phyloP scores from a whole-genome alignment of 2,329 filamentous ascomycete species.

The Sporothrix phasma region DNA sequence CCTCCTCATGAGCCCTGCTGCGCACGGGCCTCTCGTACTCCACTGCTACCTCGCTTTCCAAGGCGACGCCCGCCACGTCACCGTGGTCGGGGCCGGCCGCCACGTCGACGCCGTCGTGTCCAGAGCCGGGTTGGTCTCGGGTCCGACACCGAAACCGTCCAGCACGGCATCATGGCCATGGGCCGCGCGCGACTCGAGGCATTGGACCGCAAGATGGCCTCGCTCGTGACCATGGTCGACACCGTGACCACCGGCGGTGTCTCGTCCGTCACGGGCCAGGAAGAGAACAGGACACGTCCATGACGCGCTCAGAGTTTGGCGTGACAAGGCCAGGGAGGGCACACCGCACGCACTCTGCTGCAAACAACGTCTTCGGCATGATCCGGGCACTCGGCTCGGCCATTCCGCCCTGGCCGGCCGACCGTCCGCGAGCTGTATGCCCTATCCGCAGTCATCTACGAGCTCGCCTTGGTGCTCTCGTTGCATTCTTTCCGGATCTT shows the following conservation, averaged over 20 bases:
- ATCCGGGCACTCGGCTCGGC: not conserved
- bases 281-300: slow-evolving; percentile 3
- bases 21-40: slow-evolving; percentile 19
- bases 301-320: not conserved
- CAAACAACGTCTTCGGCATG: not conserved
- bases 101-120: slow-evolving; percentile 19
- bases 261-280: not conserved
- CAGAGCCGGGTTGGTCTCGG: slow-evolving; percentile 16
- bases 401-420: slow-evolving; percentile 1
- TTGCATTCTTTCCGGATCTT: not conserved
- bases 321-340: not conserved
- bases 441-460: slow-evolving; percentile 2
- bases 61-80: slow-evolving; percentile 8
- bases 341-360: not conserved
- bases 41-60: slow-evolving; percentile 14
- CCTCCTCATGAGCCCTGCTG: slow-evolving; percentile 17
- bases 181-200: slow-evolving; percentile 6
- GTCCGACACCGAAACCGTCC: slow-evolving; percentile 13
- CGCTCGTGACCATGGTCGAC: slow-evolving; percentile 1
- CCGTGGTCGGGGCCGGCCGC: slow-evolving; percentile 17
- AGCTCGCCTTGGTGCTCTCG: slow-evolving; percentile 13
- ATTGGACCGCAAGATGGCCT: slow-evolving; percentile 15
- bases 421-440: slow-evolving; percentile 10
- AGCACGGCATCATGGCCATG: not conserved
- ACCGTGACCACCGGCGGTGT: not conserved